Base-by-base conservation (phyloP, 1,284 basidiomycete species). In the Ceratobasidium sp. region DNA sequence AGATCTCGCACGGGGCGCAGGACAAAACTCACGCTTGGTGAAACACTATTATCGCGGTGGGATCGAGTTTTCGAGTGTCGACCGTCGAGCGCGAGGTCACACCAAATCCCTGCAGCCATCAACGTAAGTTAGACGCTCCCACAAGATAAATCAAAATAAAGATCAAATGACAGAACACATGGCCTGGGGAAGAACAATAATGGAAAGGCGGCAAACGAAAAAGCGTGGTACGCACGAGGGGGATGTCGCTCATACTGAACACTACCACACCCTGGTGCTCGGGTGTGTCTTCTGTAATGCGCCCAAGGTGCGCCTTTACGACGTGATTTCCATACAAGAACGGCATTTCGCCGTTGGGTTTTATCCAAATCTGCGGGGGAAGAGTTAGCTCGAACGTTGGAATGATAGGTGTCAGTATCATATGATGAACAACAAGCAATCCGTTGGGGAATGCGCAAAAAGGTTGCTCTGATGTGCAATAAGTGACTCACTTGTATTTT, bases 281-380 rank as follows among this genome's bases (percentile, higher is more conserved):
- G 14, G 97, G 96, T 3, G 96, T 98, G 79, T 99, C 97, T 80
- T 99, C 97, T 65, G 97, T 98, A 80, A 99, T 98, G 77, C 97
- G 88, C n/a, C 97, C 97, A 30, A 99, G 85, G 81, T 99, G 97
- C 36, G 97, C 97, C 83, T 99, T 99, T 76, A 98, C 89, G 74
- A 99, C 92, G 83, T 99, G 96, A 80, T 99, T 99, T 72, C 97
- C 97, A 79, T 99, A 99, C 61, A 99, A 83, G 85, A 98, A 99
- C 1, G 97, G 97, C 89, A 99, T 95, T 83, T 99, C 97, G 78
- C 97, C 97, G 76, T 99, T 97, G 16, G 96, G 92, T 82, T 99
- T 99, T 81, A 99, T 97, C 97, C 97, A 99, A 43, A 98, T 89
- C 96, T 97, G 76, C 26, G 45, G 45, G 45, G 50, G 50, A 18